Conservation (phyloP, 768 basidiomycete species). For the Russula emetica region DNA sequence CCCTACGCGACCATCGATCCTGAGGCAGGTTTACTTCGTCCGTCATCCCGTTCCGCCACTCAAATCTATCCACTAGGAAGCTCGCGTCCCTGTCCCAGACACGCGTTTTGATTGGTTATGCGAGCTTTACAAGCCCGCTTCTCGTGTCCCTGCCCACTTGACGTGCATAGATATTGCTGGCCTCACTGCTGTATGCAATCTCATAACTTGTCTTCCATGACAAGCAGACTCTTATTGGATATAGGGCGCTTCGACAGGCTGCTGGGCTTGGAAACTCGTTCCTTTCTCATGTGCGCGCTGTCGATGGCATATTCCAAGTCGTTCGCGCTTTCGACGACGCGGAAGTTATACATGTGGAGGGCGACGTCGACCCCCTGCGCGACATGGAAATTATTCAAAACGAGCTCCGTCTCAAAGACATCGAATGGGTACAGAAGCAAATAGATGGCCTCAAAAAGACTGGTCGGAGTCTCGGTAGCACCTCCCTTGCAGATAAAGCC, state of each 20-base stretch:
- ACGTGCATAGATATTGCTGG: constrained; percentile 99
- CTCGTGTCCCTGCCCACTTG: constrained; percentile 86
- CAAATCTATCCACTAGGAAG: constrained; percentile 45
- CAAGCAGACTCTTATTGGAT: constrained; percentile 16
- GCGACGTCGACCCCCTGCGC: constrained; percentile 90
- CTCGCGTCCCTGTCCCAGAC: constrained; percentile 95
- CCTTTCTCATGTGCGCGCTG: constrained; percentile 94
- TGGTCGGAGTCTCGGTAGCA: constrained; percentile 66
- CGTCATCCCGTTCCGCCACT: background rate
- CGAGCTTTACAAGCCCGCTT: constrained; percentile 82
- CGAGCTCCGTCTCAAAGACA: constrained; percentile 93
- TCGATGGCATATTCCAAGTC: constrained; percentile 99
- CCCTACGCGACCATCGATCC: constrained; percentile 94
- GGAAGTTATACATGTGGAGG: constrained; percentile 99
- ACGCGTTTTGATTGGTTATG: constrained; percentile 92
- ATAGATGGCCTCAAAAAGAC: constrained; percentile 73
- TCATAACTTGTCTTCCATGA: constrained; percentile 2
- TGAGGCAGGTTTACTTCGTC: constrained; percentile 42
- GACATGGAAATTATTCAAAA: constrained; percentile 98
- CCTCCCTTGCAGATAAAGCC: constrained; percentile 85
- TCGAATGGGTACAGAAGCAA: constrained; percentile 96
- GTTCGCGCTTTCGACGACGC: constrained; percentile 98
- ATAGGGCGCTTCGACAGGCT: constrained; percentile 92
- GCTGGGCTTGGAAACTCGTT: constrained; percentile 98
- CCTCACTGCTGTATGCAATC: constrained; percentile 71